Evolutionary conservation across 306 rosid species (phyloP).

Genomic region (Arachis stenosperma): DNA sequence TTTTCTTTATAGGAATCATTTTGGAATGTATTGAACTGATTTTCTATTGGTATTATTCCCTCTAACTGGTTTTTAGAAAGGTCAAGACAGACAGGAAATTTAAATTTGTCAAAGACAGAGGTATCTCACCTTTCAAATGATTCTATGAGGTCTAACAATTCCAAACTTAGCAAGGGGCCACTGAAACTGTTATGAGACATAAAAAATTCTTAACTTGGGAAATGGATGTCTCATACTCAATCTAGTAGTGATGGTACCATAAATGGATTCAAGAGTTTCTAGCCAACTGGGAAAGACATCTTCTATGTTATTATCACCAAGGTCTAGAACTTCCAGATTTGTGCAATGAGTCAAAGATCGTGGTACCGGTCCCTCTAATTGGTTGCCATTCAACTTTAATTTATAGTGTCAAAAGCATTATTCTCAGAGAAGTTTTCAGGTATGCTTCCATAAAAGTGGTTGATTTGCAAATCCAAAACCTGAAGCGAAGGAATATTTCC

Average conservation of each 20-base stretch:
- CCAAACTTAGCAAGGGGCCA: slow-evolving; percentile 38
- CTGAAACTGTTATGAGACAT: slow-evolving; percentile 44
- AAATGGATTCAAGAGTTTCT: slow-evolving; percentile 37
- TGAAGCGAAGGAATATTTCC: neutral
- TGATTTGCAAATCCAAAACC: neutral
- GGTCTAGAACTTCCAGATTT: slow-evolving; percentile 33
- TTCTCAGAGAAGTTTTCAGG: neutral
- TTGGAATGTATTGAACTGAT: slow-evolving; percentile 45
- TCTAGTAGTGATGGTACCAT: slow-evolving; percentile 36
- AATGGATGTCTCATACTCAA: slow-evolving; percentile 22
- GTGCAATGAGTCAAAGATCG: slow-evolving; percentile 14
- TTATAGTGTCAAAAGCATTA: neutral
- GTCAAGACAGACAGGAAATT: slow-evolving; percentile 11
- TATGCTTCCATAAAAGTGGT: neutral
- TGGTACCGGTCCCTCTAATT: slow-evolving; percentile 42
- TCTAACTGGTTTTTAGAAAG: slow-evolving; percentile 43
- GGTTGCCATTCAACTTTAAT: slow-evolving; percentile 38
- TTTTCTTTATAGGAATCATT: slow-evolving; percentile 40
- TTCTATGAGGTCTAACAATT: slow-evolving; percentile 50
- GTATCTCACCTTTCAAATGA: slow-evolving; percentile 13
- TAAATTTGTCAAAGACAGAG: slow-evolving; percentile 27
- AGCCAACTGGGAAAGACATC: slow-evolving; percentile 48
- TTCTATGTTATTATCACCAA: slow-evolving; percentile 43
- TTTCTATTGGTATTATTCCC: slow-evolving; percentile 45
- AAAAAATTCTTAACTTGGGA: slow-evolving; percentile 36